A percentile compares a stretch with the other conserved stretches of the same genome.
Evolutionary conservation across 1,284 basidiomycete species (phyloP).

Genomic region (Cystobasidium sp.): DNA sequence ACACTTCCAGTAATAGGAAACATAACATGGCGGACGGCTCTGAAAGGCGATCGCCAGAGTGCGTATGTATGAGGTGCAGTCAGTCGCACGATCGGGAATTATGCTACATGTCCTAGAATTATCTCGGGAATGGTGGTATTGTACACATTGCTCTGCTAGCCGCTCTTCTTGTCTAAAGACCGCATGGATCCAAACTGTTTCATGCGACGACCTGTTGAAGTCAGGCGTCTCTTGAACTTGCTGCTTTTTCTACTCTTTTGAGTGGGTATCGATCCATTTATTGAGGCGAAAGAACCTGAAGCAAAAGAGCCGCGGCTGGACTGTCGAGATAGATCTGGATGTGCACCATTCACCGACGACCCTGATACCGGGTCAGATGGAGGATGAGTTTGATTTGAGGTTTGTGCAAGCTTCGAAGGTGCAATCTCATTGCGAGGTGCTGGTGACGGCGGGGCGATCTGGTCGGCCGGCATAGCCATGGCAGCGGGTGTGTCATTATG

Average conservation of each 20-base stretch:
- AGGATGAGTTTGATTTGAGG: neutral
- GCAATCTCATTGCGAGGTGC: no score
- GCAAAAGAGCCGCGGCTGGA: neutral
- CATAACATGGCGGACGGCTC: no score
- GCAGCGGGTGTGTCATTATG: no score
- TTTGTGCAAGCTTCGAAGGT: neutral
- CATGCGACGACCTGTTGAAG: neutral
- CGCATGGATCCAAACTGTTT: constrained; percentile 16
- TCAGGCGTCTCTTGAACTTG: constrained; percentile 4
- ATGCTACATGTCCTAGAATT: no score
- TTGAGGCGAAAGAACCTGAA: neutral
- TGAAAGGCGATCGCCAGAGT: no score
- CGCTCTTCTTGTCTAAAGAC: neutral
- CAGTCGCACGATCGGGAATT: no score
- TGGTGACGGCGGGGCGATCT: no score
- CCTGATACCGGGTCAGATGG: no score
- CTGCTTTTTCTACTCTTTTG: constrained; percentile 9
- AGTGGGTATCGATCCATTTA: constrained; percentile 1
- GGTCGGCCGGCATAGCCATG: no score
- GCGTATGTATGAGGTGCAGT: no score
- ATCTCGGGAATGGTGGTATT: no score
- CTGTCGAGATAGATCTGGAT: constrained; percentile 1
- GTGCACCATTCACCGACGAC: neutral
- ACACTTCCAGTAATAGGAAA: no score
- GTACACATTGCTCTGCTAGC: neutral